Percentiles rank a stretch among this genome's conserved stretches.
Evolutionary conservation across 345 rosid species (phyloP).

Genomic region (Citrus trifoliata): DNA sequence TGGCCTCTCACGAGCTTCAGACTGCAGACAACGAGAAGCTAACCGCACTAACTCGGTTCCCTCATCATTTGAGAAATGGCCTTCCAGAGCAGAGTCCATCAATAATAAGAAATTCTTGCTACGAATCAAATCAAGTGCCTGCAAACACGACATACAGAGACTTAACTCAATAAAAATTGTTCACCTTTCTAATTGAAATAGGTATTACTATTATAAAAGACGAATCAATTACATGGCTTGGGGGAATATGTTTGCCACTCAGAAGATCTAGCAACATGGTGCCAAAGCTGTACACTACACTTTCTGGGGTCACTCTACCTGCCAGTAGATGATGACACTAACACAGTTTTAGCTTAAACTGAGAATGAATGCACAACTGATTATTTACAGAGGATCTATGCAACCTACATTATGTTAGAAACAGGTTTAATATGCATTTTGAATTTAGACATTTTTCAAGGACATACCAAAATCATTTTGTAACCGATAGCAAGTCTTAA

Average conservation of each 20-base stretch:
- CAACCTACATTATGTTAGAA: background rate
- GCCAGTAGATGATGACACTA: slow-evolving; percentile 25
- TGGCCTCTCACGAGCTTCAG: slow-evolving; percentile 97
- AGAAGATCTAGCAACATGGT: slow-evolving; percentile 92
- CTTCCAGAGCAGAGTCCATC: slow-evolving; percentile 98
- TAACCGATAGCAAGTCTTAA: background rate
- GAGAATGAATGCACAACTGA: background rate
- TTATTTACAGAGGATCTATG: background rate
- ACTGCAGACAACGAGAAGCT: slow-evolving; percentile 87
- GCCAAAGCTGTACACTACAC: slow-evolving; percentile 96
- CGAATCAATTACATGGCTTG: slow-evolving; percentile 75
- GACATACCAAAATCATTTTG: background rate
- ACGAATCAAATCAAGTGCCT: slow-evolving; percentile 96
- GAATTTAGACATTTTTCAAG: background rate
- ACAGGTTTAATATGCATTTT: background rate
- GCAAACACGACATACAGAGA: slow-evolving; percentile 25
- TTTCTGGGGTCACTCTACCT: slow-evolving; percentile 92
- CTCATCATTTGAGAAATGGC: slow-evolving; percentile 93
- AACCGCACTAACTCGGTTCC: slow-evolving; percentile 80
- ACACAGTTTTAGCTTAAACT: slow-evolving; percentile 7
- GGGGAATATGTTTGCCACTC: slow-evolving; percentile 98
- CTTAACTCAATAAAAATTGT: background rate
- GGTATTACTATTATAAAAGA: slow-evolving; percentile 13
- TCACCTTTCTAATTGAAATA: background rate
- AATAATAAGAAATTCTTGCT: slow-evolving; percentile 87